phyloP scores from a whole-genome alignment of 2,329 filamentous ascomycete genomes.

The Ceratocystis lukuohia region DNA sequence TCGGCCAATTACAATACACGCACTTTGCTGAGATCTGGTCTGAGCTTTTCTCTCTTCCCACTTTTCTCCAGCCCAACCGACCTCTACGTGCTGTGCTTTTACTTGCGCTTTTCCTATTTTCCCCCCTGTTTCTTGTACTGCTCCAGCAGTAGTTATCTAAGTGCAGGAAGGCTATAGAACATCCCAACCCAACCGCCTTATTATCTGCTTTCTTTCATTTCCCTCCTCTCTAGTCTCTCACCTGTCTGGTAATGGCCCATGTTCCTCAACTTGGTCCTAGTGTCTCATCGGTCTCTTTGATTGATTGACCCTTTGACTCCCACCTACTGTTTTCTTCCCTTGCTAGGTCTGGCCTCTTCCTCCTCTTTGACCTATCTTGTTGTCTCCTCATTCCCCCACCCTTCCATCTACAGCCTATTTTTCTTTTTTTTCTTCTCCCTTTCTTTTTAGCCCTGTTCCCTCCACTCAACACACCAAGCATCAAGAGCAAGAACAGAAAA shows the following conservation, averaged over 20 bases:
- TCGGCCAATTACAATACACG: neutral
- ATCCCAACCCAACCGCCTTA: neutral
- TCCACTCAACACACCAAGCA: neutral
- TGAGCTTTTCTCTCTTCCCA: constrained; percentile 1
- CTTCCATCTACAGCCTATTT: neutral
- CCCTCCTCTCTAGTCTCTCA: too few species aligned
- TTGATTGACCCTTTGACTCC: constrained; percentile 1
- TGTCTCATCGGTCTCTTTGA: neutral
- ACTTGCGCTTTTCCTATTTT: neutral
- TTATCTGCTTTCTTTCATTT: neutral
- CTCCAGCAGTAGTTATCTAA: neutral
- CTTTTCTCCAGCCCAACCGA: constrained; percentile 5
- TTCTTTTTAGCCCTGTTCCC: neutral
- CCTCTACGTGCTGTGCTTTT: neutral
- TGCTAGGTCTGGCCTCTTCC: neutral
- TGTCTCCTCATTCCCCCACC: constrained; percentile 6
- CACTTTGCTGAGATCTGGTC: neutral
- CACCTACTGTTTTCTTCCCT: neutral
- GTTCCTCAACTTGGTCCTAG: neutral
- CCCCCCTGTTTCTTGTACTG: neutral
- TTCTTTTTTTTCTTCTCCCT: neutral
- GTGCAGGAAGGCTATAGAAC: neutral
- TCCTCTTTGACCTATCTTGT: neutral
- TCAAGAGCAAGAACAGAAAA: neutral
- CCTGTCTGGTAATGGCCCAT: neutral